Conservation (phyloP, 2,329 filamentous ascomycete genomes). For the Colletotrichum spinosum region DNA sequence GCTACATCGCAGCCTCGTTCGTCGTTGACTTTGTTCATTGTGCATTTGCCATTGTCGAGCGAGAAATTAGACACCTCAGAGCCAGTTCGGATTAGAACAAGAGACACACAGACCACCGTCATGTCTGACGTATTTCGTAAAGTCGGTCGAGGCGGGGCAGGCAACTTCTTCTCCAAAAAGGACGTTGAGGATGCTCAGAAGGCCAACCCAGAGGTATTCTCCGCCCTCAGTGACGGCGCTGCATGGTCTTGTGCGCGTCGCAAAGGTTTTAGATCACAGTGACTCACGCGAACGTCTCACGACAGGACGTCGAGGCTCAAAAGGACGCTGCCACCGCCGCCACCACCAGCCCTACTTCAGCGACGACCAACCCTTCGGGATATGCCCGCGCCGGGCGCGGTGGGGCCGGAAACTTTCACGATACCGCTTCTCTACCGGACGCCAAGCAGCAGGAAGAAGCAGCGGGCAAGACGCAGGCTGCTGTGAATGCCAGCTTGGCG, state of each 20-base stretch:
- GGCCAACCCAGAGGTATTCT: slow-evolving; percentile 38
- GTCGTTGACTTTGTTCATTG: background rate
- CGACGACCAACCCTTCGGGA: slow-evolving; percentile 12
- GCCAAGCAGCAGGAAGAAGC: slow-evolving; percentile 49
- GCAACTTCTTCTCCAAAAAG: slow-evolving; percentile 69
- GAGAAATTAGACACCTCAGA: slow-evolving; percentile 2
- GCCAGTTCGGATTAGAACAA: background rate
- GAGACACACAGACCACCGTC: slow-evolving; percentile 12
- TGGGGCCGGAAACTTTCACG: slow-evolving; percentile 71
- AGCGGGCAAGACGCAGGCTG: slow-evolving; percentile 48
- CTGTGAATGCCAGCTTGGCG: slow-evolving; percentile 46
- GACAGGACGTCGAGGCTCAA: slow-evolving; percentile 49
- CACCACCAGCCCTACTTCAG: slow-evolving; percentile 41
- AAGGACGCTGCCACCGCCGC: slow-evolving; percentile 42
- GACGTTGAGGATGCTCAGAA: slow-evolving; percentile 60
- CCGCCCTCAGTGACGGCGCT: background rate
- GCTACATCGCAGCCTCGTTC: too few species aligned
- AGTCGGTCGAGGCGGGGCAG: slow-evolving; percentile 72
- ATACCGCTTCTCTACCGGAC: slow-evolving; percentile 48
- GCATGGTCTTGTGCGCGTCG: background rate
- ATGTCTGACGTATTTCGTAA: slow-evolving; percentile 59
- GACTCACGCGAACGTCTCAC: background rate
- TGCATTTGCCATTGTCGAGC: background rate
- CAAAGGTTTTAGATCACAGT: background rate
- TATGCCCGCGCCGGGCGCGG: slow-evolving; percentile 66